Percentiles rank a stretch among this genome's conserved stretches.
Evolutionary conservation across 768 basidiomycete genomes (phyloP).

Genomic region (Collybia sp.): DNA sequence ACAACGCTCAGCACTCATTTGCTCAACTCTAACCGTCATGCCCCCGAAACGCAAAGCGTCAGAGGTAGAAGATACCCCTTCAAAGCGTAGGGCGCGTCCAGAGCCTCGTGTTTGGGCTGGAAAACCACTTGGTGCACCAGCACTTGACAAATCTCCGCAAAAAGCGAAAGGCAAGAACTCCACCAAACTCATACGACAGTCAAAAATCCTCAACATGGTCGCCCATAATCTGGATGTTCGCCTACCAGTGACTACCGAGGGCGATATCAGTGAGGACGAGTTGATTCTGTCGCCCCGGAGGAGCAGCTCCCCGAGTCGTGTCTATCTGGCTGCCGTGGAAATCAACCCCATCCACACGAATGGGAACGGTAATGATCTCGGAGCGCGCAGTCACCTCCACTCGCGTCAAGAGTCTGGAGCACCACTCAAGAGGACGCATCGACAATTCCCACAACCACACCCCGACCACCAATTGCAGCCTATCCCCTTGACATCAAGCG

Average conservation of each 20-base stretch:
- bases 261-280: slow-evolving; percentile 16
- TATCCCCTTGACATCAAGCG: no score
- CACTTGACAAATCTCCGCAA: slow-evolving; percentile 5
- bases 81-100: slow-evolving; percentile 27
- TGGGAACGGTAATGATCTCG: no score
- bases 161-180: slow-evolving; percentile 5
- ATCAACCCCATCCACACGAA: background rate
- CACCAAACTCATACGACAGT: background rate
- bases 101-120: slow-evolving; percentile 1
- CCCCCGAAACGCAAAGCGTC: slow-evolving; percentile 42
- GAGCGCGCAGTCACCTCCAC: no score
- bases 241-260: background rate
- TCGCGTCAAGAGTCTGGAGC: no score
- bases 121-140: slow-evolving; percentile 2
- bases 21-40: slow-evolving; percentile 16
- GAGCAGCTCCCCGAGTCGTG: background rate
- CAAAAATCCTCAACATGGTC: no score
- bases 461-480: no score
- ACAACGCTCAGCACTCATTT: slow-evolving; percentile 5
- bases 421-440: no score
- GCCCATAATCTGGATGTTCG: slow-evolving; percentile 1
- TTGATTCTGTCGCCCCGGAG: slow-evolving; percentile 16
- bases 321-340: slow-evolving; percentile 1
- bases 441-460: no score
- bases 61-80: slow-evolving; percentile 15